Evolutionary conservation across 192 early-diverging fungal genomes (phyloP), one percentile per base, ranked within the genome.

Genomic region (Podila clonocystis): DNA sequence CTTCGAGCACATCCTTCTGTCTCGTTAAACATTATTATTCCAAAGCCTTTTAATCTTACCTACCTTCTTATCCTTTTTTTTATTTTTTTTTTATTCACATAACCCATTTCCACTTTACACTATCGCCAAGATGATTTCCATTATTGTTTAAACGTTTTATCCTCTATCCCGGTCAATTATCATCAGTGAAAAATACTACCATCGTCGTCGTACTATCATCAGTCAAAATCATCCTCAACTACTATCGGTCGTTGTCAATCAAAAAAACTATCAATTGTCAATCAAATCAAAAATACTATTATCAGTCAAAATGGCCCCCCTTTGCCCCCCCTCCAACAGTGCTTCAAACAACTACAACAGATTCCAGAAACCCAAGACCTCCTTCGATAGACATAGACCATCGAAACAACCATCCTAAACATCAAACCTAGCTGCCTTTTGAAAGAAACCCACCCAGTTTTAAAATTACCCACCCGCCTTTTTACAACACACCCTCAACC

Each of bases 351-450:
- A 73, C 49, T 65, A 45, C 52, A 72, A 58, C 62, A 72, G 77
- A 72, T 68, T 69, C 67, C 63, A 65, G 11, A 65, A 80, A 61
- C 70, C 77, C 41, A 73, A 73, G 34, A 59, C 77, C 19, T 68
- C 71, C n/a, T 80, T 80, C 59, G 71, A 80, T 68, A 80, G 58
- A 73, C 77, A 80, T 45, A 58, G 67, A 73, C 70, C 66, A 26
- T 68, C 59, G 52, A 58, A 52, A 68, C 70, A 73, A 73, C 61
- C 77, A 65, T 80, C 70, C 26, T 80, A 69, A 73, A 68, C 26
- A 2, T 2, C 62, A 38, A 36, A n/a, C 30, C 28, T n/a, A 30
- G 36, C 33, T 63, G 41, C 33, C 13, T 36, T 7, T 65, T 50
- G 17, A 33, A 7, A 61, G 15, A 20, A 31, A 30, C 15, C 58